These are phyloP conservation scores for Phytophthora uliginosa DNA, from an alignment of 352 stramenopile genomes.

Conservation along the genomic window DNA sequence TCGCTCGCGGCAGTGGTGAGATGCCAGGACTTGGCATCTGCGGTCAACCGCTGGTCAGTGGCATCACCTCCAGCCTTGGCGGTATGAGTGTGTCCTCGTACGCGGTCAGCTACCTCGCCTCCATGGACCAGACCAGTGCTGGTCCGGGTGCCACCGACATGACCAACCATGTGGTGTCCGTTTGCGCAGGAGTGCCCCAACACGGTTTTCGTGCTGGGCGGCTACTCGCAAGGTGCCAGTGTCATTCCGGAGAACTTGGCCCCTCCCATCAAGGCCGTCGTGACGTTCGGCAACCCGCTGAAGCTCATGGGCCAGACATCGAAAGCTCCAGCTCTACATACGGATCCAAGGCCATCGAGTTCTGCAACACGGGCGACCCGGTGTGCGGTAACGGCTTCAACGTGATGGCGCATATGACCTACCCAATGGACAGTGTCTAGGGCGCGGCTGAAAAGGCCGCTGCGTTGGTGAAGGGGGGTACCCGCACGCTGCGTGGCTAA, in stretches of 20 bases:
- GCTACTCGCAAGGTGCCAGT: slow-evolving; percentile 48
- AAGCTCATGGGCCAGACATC: slow-evolving; percentile 42
- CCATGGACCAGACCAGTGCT: slow-evolving; percentile 34
- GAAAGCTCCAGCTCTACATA: slow-evolving; percentile 35
- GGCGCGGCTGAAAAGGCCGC: slow-evolving; percentile 39
- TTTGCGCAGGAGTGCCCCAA: slow-evolving; percentile 41
- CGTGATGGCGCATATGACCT: slow-evolving; percentile 40
- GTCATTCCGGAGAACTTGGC: slow-evolving; percentile 37
- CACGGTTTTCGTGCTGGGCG: slow-evolving; percentile 40
- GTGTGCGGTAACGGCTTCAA: slow-evolving; percentile 44
- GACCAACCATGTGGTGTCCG: slow-evolving; percentile 40
- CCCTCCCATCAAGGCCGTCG: slow-evolving; percentile 31
- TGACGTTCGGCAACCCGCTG: slow-evolving; percentile 50
- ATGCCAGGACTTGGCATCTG: slow-evolving; percentile 39
- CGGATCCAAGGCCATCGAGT: slow-evolving; percentile 40
- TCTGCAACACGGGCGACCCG: slow-evolving; percentile 43
- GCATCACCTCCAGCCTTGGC: slow-evolving; percentile 30
- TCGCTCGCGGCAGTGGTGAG: slow-evolving; percentile 37
- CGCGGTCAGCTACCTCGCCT: slow-evolving; percentile 41
- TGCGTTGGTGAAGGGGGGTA: slow-evolving; percentile 37
- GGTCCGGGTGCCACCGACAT: slow-evolving; percentile 44
- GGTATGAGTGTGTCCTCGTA: slow-evolving; percentile 50
- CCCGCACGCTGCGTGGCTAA: no score
- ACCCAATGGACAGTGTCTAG: slow-evolving; percentile 36
- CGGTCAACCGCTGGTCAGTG: slow-evolving; percentile 39